Base-by-base conservation (phyloP, 306 rosid species). In the Trifolium subterraneum region DNA sequence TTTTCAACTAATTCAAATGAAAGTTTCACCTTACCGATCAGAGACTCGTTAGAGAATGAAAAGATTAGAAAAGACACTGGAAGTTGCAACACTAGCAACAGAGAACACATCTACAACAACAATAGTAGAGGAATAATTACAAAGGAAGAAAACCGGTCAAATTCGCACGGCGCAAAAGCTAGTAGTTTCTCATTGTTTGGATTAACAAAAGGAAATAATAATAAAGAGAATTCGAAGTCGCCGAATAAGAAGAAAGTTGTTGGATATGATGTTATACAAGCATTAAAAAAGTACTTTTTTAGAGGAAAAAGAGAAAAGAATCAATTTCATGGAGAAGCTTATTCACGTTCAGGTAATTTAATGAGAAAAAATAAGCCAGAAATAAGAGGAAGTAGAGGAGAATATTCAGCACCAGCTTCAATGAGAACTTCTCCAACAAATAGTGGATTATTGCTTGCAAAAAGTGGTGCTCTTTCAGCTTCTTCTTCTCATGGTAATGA, bases 341-440 rank as follows among this genome's bases (percentile, higher is more conserved):
- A 73, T 78, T 95, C 99, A 8, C 90, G 87, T 81, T 92, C 99
- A 1, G 98, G 97, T 41, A 86, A 87, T 73, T 73, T 88, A 39
- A 86, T 81, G 36, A 23, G 78, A 42, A 84, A 74, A 42, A 83
- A 71, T 15, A 87, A 86, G 65, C 80, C 85, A 8, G 83, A 82
- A 29, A 41, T 86, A 54, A 85, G 89, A 75, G 92, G 96, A 78
- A 85, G 87, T 23, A 82, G 86, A 72, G 94, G 94, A n/a, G 90
- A 87, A 68, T 86, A 47, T 70, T 89, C 99, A 63, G 99, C 99
- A n/a, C 99, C 99, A 8, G 99, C 96, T 3, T 92, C 99, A 7
- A 88, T 87, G 92, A 86, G 97, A 42, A 84, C 98, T 18, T 95
- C 99, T 12, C 99, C 98, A 42, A 78, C 97, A 68, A 92, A 95